Evolutionary conservation across 306 rosid genomes (phyloP).

Genomic region (Hippophae rhamnoides): DNA sequence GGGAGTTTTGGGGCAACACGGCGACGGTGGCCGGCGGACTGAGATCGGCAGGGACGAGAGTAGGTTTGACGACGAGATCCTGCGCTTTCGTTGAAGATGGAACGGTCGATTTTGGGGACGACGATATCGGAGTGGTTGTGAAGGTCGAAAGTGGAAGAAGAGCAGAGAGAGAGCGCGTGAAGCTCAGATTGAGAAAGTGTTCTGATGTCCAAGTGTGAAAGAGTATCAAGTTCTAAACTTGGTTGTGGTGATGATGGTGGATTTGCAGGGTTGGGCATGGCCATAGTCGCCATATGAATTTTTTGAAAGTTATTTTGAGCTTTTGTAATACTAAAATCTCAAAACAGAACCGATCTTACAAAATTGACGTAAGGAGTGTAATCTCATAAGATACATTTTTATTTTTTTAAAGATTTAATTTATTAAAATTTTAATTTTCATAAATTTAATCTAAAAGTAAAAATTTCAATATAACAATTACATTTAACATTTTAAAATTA

Average conservation of each 20-base stretch:
- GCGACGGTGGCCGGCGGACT: constrained; percentile 46
- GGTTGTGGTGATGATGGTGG: constrained; percentile 4
- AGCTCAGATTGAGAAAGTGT: constrained; percentile 72
- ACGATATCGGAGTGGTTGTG: constrained; percentile 23
- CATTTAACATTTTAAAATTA: no score
- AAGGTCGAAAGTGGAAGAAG: constrained; percentile 28
- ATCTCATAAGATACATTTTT: no score
- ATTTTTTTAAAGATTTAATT: no score
- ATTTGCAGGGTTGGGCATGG: background rate
- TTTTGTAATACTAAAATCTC: no score
- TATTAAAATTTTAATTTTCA: no score
- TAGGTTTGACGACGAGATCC: constrained; percentile 81
- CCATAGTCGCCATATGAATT: constrained; percentile 7
- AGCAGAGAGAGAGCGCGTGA: constrained; percentile 51
- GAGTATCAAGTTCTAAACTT: constrained; percentile 24
- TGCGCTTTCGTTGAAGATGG: constrained; percentile 65
- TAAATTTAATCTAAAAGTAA: no score
- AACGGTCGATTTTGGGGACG: constrained; percentile 55
- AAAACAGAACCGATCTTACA: no score
- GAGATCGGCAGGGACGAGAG: constrained; percentile 38
- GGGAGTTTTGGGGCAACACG: constrained; percentile 37
- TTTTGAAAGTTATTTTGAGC: no score
- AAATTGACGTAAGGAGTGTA: no score
- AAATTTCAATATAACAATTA: no score
- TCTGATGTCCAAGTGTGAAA: constrained; percentile 32